These are phyloP conservation scores for Barbatosphaeria neglecta DNA, from an alignment of 495 filamentous ascomycete species.

Conservation along the genomic window DNA sequence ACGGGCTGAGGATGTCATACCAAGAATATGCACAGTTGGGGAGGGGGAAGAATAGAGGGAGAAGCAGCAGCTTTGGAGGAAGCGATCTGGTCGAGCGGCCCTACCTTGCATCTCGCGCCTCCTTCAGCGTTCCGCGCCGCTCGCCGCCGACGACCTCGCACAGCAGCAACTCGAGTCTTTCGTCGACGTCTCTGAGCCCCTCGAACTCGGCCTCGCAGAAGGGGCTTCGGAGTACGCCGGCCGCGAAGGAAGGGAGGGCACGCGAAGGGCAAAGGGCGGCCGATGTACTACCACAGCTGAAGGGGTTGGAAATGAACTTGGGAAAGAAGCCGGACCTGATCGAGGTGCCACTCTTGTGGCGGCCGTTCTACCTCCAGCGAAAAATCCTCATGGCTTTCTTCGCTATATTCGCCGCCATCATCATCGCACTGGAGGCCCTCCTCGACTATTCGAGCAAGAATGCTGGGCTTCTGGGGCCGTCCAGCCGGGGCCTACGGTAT, in stretches of 20 bases:
- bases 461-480: slow-evolving; percentile 2
- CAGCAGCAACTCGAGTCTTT: slow-evolving; percentile 8
- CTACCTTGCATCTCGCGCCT: slow-evolving; percentile 5
- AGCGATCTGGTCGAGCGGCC: slow-evolving; percentile 6
- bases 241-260: not conserved
- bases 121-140: slow-evolving; percentile 11
- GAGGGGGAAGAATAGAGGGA: slow-evolving; percentile 3
- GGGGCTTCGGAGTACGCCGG: slow-evolving; percentile 2
- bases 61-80: not conserved
- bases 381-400: slow-evolving; percentile 8
- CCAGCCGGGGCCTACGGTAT: slow-evolving; percentile 7
- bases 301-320: slow-evolving; percentile 2
- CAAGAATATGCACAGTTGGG: slow-evolving; percentile 11
- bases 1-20: slow-evolving; percentile 6
- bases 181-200: slow-evolving; percentile 8
- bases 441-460: slow-evolving; percentile 3
- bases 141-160: slow-evolving; percentile 3
- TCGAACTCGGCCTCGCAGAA: slow-evolving; percentile 12
- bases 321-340: slow-evolving; percentile 9
- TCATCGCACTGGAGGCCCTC: slow-evolving; percentile 6
- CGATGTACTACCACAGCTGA: not conserved
- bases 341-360: slow-evolving; percentile 9
- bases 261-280: not conserved
- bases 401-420: slow-evolving; percentile 4
- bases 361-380: slow-evolving; percentile 14